Evolutionary conservation across 2,329 filamentous ascomycete genomes (phyloP), one percentile per base, ranked within the genome.

Genomic region (Ophiosphaerella herpotricha): DNA sequence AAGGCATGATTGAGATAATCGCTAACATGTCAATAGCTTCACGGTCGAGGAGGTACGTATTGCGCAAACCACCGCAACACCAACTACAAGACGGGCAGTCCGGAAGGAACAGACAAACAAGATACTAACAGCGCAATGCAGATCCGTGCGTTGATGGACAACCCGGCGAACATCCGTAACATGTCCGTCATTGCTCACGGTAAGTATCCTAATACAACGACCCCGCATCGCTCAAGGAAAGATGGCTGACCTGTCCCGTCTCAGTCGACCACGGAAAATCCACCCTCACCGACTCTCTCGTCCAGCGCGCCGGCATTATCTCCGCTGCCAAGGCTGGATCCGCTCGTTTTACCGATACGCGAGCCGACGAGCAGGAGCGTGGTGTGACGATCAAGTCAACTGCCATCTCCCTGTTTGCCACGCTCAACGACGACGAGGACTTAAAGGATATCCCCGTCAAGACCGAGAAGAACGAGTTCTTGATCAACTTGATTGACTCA

Each of bases 381-480:
- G 91, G 94, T 87, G 97, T 99, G 75, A 99, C 94, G 72, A 99
- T 99, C 88, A 99, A 99, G 88, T 99, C 94, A 51, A 99, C 94
- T 60, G 94, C 95, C 80, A 99, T 99, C 82, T 97, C 95, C 68
- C 87, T 99, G 74, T 99, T 94, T 81, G 91, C 90, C 75, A 82
- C 86, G 71, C 86, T 99, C 64, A 79, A 83, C 55, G 86, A 89
- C 66, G 80, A 84, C 41, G 93, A 97, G 52, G 94, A 97, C 75
- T 75, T 97, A 65, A 96, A 96, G 86, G 94, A 99, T 75, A 91
- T 97, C 67, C 88, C 89, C 66, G 86, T 91, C 80, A 88, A 90
- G 81, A 89, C 90, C 67, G 85, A 91, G 60, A 94, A 94, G 79
- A 89, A 88, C 78, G 91, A 96, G 78, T 99, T 99, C 89, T 85